phyloP scores from a whole-genome alignment of 2,329 filamentous ascomycete genomes.

The Camillea tinctor region DNA sequence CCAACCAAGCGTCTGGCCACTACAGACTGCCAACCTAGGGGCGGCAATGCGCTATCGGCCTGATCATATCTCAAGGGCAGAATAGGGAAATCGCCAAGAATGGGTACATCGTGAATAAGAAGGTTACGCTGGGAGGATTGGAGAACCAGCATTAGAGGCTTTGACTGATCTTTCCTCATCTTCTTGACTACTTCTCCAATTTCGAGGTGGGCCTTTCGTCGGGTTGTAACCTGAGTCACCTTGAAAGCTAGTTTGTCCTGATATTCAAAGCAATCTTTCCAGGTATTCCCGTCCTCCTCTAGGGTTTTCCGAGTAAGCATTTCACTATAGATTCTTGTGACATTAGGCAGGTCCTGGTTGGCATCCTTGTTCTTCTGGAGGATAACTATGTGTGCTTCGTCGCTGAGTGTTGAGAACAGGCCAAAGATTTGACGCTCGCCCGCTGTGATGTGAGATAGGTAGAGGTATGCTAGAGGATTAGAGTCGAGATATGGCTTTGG shows the following conservation, averaged over 20 bases:
- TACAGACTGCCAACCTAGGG: conserved; percentile 90
- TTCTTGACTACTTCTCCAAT: conserved; percentile 86
- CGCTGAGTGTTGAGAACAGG: conserved; percentile 79
- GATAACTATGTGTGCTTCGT: conserved; percentile 84
- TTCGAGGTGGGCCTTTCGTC: conserved; percentile 84
- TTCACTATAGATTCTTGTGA: conserved; percentile 84
- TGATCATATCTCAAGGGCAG: conserved; percentile 79
- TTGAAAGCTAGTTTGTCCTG: conserved; percentile 85
- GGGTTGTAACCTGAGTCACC: conserved; percentile 82
- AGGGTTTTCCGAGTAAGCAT: conserved; percentile 64
- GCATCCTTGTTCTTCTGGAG: conserved; percentile 78
- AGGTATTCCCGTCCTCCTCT: conserved; percentile 66
- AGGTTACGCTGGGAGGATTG: conserved; percentile 84
- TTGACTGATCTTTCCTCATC: conserved; percentile 79
- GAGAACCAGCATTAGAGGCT: conserved; percentile 80
- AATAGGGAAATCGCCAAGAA: conserved; percentile 80
- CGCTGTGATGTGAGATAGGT: conserved; percentile 87
- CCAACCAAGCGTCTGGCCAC: conserved; percentile 82
- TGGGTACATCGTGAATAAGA: conserved; percentile 80
- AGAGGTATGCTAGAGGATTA: conserved; percentile 77
- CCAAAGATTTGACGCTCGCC: conserved; percentile 93
- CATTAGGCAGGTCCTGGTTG: conserved; percentile 80
- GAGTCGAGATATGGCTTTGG: conserved; percentile 70
- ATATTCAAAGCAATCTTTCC: conserved; percentile 82
- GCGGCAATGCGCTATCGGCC: conserved; percentile 82